Base-by-base conservation (phyloP, 2,329 filamentous ascomycete genomes). In the Nigrospora osmanthi region DNA sequence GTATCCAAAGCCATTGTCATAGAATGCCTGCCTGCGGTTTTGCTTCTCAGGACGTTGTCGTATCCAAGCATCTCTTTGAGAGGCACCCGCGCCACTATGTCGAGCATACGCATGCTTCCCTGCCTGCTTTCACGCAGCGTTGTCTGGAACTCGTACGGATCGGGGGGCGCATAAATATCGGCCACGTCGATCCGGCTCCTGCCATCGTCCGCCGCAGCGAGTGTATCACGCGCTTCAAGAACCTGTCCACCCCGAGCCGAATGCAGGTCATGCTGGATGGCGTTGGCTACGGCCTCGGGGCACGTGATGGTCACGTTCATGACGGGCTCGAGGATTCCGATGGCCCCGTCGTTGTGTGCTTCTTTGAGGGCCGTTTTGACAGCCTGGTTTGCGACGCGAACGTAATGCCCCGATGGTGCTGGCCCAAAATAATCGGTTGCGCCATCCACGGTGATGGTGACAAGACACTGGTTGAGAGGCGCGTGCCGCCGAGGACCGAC, bases 11-110 rank as follows among this genome's bases (percentile, higher is more conserved):
- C 68, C 75, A 81, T 76, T 1, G 74, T 76, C 60, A 81, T 68
- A 6, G 74, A 70, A 57, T 81, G 78, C 2, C 93, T 75, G 0
- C 93, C 93, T 3, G 85, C 87, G 4, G 91, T 98, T 70, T 95
- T 76, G 65, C 88, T 90, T 43, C 93, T 75, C 51, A 98, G 67
- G 60, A 94, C 87, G 61, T 89, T 88, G 54, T 97, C 72, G 64
- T 97, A 98, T 36, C 91, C 87, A 33, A 97, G 83, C 88, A 97
- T 96, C 66, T 97, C 91, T 67, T 93, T 94, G 56, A 97, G 73
- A 31, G 93, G 93, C 28, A 97, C 91, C 56, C 87, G 81, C 17
- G 90, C 93, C 11, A 85, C 82, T 53, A 98, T 88, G 41, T 84
- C 76, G 47, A 75, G 70, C 68, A 69, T 72, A 38, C 71, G 67